Base-by-base conservation (phyloP, 2,329 filamentous ascomycete genomes). In the Aureobasidium uvarum region DNA sequence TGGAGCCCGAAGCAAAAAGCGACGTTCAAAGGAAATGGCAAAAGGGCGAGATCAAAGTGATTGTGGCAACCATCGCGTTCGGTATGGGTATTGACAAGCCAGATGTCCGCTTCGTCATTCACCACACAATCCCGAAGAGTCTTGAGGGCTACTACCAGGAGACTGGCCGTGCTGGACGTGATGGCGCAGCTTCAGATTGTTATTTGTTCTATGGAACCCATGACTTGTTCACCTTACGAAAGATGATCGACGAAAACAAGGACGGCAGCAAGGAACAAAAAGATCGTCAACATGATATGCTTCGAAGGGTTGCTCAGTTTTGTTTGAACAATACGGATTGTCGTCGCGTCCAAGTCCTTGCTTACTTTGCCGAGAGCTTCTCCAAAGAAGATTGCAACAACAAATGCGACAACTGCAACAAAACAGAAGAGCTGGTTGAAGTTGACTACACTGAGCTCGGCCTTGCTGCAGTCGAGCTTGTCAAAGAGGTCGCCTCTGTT, bases 71-170 rank as follows among this genome's bases (percentile, higher is more conserved):
- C 0, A 98, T 99, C 75, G 95, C 95, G 28, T 99, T 99, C 74
- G 95, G 95, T 7, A 99, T 99, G 95, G 95, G 95, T n/a, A 99
- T 99, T 69, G 95, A 99, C 80, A 99, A 99, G 76, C 86, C 93
- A 0, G 90, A 99, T 74, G 95, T 99, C 55, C 90, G 95, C 33
- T 99, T 96, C 74, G 95, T 99, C 39, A 91, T 99, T 46, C 96
- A 99, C 74, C 89, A 96, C 72, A 90, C 88, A 50, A 83, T 99
- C 6, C 95, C 95, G 1, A 98, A 99, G 77, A 97, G 92, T 71
- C 80, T 99, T 63, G 95, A 99, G 78, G 95, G 95, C 0, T 99
- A 99, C 76, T 99, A 99, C 73, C 95, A 99, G 75, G 95, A 99
- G 76, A 99, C 95, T 51, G 95, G 95, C 1, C 89, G 95, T 71